These are phyloP conservation scores for Pseudogymnoascus sp. DNA, from an alignment of 2,329 filamentous ascomycete species.

Conservation along the genomic window DNA sequence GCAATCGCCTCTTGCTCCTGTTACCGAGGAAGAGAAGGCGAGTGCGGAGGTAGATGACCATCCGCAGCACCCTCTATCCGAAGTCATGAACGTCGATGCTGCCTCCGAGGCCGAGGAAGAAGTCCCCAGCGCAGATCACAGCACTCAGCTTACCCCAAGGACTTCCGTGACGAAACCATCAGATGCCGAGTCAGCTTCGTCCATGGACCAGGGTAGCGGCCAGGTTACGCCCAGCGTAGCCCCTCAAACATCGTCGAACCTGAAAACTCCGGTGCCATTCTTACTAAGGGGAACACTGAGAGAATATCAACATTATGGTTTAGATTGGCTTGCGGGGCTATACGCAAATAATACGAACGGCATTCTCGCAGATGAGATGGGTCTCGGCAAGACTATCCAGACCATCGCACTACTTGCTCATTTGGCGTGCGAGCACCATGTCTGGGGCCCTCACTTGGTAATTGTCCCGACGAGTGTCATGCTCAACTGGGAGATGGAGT, in stretches of 20 bases:
- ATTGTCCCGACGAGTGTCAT: constrained; percentile 97
- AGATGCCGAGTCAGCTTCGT: constrained; percentile 29
- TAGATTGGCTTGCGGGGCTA: constrained; percentile 92
- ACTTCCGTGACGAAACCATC: constrained; percentile 30
- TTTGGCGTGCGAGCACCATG: constrained; percentile 77
- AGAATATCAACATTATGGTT: constrained; percentile 93
- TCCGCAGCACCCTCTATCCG: background rate
- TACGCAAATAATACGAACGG: constrained; percentile 92
- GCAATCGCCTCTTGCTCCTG: background rate
- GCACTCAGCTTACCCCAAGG: constrained; percentile 30
- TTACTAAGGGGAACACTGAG: constrained; percentile 80
- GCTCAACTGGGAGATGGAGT: constrained; percentile 99
- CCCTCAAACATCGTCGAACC: constrained; percentile 30
- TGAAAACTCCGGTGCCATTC: constrained; percentile 68
- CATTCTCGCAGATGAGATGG: constrained; percentile 97
- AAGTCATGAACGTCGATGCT: constrained; percentile 10
- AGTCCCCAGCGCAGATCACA: constrained; percentile 27
- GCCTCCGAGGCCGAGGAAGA: constrained; percentile 6
- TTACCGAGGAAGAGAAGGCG: background rate
- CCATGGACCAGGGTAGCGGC: constrained; percentile 26
- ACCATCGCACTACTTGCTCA: constrained; percentile 92
- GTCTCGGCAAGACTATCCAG: constrained; percentile 95
- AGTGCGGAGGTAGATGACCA: background rate
- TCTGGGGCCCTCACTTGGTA: constrained; percentile 94
- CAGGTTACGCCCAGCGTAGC: constrained; percentile 32